phyloP scores from a whole-genome alignment of 2,329 filamentous ascomycete genomes.

The Paraphaeosphaeria minitans region DNA sequence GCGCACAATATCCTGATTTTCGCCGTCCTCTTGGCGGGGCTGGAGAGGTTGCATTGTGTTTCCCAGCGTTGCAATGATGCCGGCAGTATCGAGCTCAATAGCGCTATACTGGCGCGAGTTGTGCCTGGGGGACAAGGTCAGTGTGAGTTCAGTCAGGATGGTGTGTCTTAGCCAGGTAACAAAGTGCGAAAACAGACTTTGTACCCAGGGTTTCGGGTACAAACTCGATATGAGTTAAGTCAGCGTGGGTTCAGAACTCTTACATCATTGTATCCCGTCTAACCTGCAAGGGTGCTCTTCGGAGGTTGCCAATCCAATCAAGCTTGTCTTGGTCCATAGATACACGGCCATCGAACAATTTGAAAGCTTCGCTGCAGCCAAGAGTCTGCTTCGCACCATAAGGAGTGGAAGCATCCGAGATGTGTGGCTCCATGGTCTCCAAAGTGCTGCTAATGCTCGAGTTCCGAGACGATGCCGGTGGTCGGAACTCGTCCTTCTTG shows the following conservation, averaged over 20 bases:
- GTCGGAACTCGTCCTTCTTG: slow-evolving; percentile 17
- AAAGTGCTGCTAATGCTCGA: slow-evolving; percentile 27
- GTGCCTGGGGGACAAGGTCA: slow-evolving; percentile 10
- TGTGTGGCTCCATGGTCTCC: slow-evolving; percentile 36
- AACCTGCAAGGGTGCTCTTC: slow-evolving; percentile 27
- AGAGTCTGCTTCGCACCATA: slow-evolving; percentile 29
- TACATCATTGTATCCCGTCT: slow-evolving; percentile 30
- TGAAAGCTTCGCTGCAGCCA: slow-evolving; percentile 44
- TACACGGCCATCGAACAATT: slow-evolving; percentile 41
- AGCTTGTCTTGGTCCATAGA: slow-evolving; percentile 36
- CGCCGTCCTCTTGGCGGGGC: slow-evolving; percentile 38
- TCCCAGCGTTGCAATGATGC: slow-evolving; percentile 44
- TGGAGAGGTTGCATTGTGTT: slow-evolving; percentile 34
- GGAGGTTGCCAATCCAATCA: slow-evolving; percentile 39
- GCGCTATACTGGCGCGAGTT: slow-evolving; percentile 42
- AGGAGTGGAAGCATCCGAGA: slow-evolving; percentile 21
- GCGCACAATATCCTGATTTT: slow-evolving; percentile 34
- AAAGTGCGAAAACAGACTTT: no score
- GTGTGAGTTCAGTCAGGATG: no score
- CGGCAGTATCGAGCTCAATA: slow-evolving; percentile 44
- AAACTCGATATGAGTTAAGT: no score
- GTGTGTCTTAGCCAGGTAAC: no score
- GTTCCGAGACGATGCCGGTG: slow-evolving; percentile 27
- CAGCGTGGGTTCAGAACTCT: no score
- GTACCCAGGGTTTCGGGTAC: no score